Base-by-base conservation (phyloP, 1,284 basidiomycete species). In the Marasmius oreades region DNA sequence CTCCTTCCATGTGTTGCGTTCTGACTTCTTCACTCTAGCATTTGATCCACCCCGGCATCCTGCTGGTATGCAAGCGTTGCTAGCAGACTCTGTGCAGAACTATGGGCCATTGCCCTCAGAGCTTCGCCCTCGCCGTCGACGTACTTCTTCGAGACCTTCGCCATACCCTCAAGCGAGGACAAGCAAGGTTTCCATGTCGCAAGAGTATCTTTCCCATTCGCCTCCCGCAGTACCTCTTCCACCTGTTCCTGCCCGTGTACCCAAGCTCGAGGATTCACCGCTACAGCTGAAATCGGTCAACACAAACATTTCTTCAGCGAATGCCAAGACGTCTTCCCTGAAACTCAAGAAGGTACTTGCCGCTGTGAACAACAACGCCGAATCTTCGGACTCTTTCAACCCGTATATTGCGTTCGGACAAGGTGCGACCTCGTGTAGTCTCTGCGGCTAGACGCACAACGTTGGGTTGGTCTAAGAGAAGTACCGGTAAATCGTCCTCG, bases 51-150 rank as follows among this genome's bases (percentile, higher is more conserved):
- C 89, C 3, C 70, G 69, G 1, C 76, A 88, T 63, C 80, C 79
- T 5, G 73, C 76, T 2, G 85, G 78, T 12, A 90, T 92, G 84
- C 79, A 81, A 61, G 87, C 85, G 0, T 70, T 92, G 55, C 74
- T 92, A 1, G 80, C 89, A 55, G 82, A 90, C 52, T 91, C 90
- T 0, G 73, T 87, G 47, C 77, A 86, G 68, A 86, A 75, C 54
- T 92, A 81, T 55, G 80, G 80, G 0, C 84, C 86, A 12, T 78
- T 92, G 12, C 84, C 90, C 0, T 82, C 81, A 0, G 87, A 90
- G 53, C 75, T 90, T 31, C 80, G 81, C 7, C 76, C 76, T 33
- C 80, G 76, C 57, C 81, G 84, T 28, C 69, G 78, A 44, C 80
- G 86, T 39, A 88, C 82, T 0, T 77, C 78, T 22, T 90, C 89